Evolutionary conservation across 805 yeast species (phyloP), one percentile per base, ranked within the genome.

Genomic region (Kazachstania africana): DNA sequence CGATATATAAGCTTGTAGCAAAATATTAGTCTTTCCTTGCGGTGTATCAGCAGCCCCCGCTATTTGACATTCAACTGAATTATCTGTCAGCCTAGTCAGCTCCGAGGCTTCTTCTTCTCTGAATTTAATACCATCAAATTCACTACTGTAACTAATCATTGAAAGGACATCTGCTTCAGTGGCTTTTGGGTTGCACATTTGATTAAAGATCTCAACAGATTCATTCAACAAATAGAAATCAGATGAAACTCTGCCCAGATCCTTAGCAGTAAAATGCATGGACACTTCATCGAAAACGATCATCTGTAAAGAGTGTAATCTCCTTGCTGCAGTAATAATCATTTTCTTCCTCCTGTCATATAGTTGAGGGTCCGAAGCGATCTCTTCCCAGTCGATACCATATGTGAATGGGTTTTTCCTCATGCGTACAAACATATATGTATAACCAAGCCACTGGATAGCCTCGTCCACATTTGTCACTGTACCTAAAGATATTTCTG

Each of bases 401-500:
- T 91, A 91, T 0, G 80, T 78, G 50, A 85, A 77, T 2, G 99
- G 98, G 41, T 85, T 88, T 49, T 84, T 81, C 36, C 79, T 73
- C 98, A 91, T 91, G 36, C 99, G 64, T 3, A 88, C 96, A 59
- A 72, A 78, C 70, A 91, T 65, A 49, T 91, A 91, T 0, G 98
- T 91, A 46, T 93, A 91, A 3, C 98, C 97, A n/a, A 91, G 63
- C 99, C 99, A 91, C 40, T 78, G 83, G 1, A 91, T 79, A 35
- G 87, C 99, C 59, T 91, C 98, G 19, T 82, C 94, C 8, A 91
- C 75, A 47, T 78, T 87, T 1, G 97, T 84, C 2, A 91, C 97
- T 0, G 94, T 87, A 2, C 99, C 99, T 13, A 91, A 57, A 0
- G 97, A 79, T 15, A 93, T 84, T 53, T 91, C 99, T 0, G 99